Percentiles rank a stretch among this genome's conserved stretches.
These are phyloP conservation scores for Polyporus tsugae DNA, from an alignment of 1,284 basidiomycete genomes.

Conservation along the genomic window DNA sequence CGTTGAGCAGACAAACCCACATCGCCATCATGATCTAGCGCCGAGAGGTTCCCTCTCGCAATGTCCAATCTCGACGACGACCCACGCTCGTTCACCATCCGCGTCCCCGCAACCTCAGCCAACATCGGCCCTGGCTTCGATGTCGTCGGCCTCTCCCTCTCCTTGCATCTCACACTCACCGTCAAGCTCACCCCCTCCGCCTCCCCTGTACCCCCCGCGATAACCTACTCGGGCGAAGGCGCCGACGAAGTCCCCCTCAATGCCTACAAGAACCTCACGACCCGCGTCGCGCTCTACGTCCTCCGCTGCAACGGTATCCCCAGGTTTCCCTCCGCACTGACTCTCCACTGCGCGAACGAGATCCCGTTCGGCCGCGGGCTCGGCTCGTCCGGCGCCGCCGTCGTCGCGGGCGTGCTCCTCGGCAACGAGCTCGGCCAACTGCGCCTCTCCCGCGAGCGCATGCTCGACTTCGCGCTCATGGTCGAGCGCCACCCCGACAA, in stretches of 20 bases:
- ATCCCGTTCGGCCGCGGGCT: conserved; percentile 98
- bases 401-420: conserved; percentile 94
- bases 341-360: conserved; percentile 88
- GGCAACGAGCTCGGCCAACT: conserved; percentile 87
- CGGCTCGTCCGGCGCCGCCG: conserved; percentile 97
- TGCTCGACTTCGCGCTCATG: conserved; percentile 98
- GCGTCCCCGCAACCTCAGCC: conserved; percentile 95
- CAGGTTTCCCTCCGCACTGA: conserved; percentile 79
- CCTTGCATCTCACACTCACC: conserved; percentile 83
- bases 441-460: conserved; percentile 71
- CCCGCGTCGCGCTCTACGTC: conserved; percentile 98
- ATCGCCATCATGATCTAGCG: too few relatives aligned
- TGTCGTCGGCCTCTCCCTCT: conserved; percentile 96
- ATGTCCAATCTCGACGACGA: conserved; percentile 2
- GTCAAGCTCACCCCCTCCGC: conserved; percentile 58
- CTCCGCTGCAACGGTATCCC: conserved; percentile 84
- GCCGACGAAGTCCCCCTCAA: conserved; percentile 92
- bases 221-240: conserved; percentile 91
- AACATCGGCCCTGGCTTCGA: conserved; percentile 99
- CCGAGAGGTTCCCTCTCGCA: background rate
- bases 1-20: background rate
- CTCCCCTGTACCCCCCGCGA: conserved; percentile 59
- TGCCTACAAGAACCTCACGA: conserved; percentile 96
- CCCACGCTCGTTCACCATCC: conserved; percentile 66
- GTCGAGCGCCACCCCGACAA: conserved; percentile 99